Conservation (phyloP, 1,284 basidiomycete genomes). For the Cerrena zonata region DNA sequence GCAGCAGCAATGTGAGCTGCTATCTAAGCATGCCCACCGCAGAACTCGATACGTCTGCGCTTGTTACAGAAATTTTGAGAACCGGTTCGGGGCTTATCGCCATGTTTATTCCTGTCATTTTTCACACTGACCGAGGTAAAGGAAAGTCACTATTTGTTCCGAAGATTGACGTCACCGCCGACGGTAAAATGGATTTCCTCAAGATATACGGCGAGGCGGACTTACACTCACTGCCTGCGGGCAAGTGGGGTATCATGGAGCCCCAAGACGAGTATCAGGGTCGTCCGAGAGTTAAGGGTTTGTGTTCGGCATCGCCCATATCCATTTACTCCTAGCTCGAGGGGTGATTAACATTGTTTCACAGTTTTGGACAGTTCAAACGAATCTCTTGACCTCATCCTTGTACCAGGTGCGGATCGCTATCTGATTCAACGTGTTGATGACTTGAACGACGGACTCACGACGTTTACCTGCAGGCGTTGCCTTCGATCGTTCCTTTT, state of each 20-base stretch:
- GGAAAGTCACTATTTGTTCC: slow-evolving; percentile 70
- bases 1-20: slow-evolving; percentile 54
- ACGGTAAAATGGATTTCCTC: slow-evolving; percentile 60
- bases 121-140: slow-evolving; percentile 21
- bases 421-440: slow-evolving; percentile 10
- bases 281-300: slow-evolving; percentile 45
- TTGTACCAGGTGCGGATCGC: slow-evolving; percentile 55
- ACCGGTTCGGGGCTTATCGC: slow-evolving; percentile 33
- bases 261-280: slow-evolving; percentile 45
- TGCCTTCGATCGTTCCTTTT: slow-evolving; percentile 67
- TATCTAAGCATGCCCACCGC: slow-evolving; percentile 73
- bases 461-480: slow-evolving; percentile 41
- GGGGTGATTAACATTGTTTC: neutral
- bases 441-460: slow-evolving; percentile 6
- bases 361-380: slow-evolving; percentile 41
- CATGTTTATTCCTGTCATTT: neutral
- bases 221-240: slow-evolving; percentile 48
- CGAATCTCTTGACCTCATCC: slow-evolving; percentile 54
- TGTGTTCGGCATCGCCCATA: slow-evolving; percentile 18
- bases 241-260: slow-evolving; percentile 71
- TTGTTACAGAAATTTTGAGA: slow-evolving; percentile 44
- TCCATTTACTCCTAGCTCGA: slow-evolving; percentile 3
- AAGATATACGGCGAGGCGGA: slow-evolving; percentile 55
- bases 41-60: slow-evolving; percentile 54
- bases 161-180: slow-evolving; percentile 42